Evolutionary conservation across 2,329 filamentous ascomycete species (phyloP).

Genomic region (Fusarium pilosicola): DNA sequence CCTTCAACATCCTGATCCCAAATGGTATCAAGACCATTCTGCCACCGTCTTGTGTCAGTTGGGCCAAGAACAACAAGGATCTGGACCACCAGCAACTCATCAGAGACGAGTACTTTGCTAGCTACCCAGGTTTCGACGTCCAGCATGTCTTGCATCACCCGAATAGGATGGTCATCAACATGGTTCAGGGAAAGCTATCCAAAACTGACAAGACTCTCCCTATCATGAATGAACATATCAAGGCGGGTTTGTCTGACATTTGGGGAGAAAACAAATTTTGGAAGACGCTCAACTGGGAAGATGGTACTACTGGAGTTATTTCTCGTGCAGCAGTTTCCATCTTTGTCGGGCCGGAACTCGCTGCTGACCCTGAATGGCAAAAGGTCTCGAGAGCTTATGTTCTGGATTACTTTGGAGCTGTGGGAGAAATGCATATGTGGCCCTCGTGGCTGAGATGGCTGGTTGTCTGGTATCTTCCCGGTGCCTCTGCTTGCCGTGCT

Average conservation of each 20-base stretch:
- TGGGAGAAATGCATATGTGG: not conserved
- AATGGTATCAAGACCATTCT: not conserved
- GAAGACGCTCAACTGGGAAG: not conserved
- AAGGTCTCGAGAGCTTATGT: not conserved
- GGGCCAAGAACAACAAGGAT: not conserved
- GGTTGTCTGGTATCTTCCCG: not conserved
- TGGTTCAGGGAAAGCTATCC: not conserved
- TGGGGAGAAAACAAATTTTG: not conserved
- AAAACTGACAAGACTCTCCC: not conserved
- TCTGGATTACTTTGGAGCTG: not conserved
- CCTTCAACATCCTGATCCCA: not conserved
- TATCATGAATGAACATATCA: not conserved
- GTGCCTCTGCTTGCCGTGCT: not conserved
- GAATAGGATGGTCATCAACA: not conserved
- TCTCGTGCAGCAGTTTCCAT: not conserved
- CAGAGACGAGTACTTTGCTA: not conserved
- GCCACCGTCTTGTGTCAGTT: not conserved
- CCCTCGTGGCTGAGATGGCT: not conserved
- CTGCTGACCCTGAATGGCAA: not conserved
- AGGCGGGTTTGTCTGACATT: fast-evolving
- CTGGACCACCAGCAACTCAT: not conserved
- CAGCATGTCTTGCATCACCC: not conserved
- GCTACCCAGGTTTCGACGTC: not conserved
- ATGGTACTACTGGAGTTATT: not conserved
- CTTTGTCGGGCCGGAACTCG: not conserved